Percentiles rank a stretch among this genome's conserved stretches.
These are phyloP conservation scores for Heterobasidion parviporum DNA, from an alignment of 1,284 basidiomycete species.

Conservation along the genomic window DNA sequence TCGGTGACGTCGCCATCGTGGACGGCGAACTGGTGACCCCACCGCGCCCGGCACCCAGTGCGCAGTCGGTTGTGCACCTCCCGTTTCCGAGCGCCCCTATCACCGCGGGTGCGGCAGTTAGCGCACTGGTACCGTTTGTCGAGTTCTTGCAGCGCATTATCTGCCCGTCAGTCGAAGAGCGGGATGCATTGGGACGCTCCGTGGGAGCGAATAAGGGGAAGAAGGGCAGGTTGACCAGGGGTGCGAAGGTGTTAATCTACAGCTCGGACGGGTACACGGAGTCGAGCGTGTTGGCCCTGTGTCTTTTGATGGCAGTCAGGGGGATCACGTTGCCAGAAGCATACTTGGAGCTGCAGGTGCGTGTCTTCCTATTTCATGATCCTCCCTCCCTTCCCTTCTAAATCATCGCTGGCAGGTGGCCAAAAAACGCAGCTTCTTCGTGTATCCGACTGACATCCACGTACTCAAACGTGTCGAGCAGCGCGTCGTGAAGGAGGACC, in stretches of 20 bases:
- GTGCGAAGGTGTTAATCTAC: constrained; percentile 65
- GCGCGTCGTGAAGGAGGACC: constrained; percentile 39
- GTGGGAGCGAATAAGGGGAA: neutral
- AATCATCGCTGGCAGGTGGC: constrained; percentile 28
- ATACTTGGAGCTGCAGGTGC: constrained; percentile 72
- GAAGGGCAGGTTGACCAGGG: constrained; percentile 31
- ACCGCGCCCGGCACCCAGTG: constrained; percentile 59
- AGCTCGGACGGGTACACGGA: constrained; percentile 88
- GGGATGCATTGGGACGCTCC: constrained; percentile 23
- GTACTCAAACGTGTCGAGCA: constrained; percentile 73
- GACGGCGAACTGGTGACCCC: constrained; percentile 1
- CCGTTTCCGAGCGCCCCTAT: constrained; percentile 63
- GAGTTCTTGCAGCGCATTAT: constrained; percentile 55
- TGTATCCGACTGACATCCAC: constrained; percentile 78
- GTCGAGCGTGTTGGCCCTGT: constrained; percentile 81
- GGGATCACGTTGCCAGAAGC: constrained; percentile 75
- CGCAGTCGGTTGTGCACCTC: constrained; percentile 64
- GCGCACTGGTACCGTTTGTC: constrained; percentile 47
- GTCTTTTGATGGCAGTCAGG: constrained; percentile 81
- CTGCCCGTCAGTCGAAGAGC: neutral
- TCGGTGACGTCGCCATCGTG: no score
- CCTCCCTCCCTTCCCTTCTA: neutral
- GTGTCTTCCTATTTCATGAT: constrained; percentile 6
- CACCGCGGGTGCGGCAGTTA: constrained; percentile 37
- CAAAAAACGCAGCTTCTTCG: constrained; percentile 81